Base-by-base conservation (phyloP, 73 alveolate species). In the Symbiodinium pilosum region DNA sequence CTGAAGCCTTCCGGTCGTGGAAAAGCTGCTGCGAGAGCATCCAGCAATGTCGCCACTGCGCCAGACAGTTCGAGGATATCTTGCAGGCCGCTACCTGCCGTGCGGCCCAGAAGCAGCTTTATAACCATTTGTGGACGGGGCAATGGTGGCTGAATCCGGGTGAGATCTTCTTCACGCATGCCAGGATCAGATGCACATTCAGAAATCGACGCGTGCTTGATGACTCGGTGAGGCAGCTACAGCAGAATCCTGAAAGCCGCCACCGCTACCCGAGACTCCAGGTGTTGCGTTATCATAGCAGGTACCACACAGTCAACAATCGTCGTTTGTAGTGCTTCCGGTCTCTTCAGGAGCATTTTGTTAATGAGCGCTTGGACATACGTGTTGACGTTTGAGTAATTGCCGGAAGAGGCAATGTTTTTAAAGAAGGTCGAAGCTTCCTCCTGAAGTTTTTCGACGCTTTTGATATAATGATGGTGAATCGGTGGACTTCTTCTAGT, bases 321-420 rank as follows among this genome's bases (percentile, higher is more conserved):
- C 77, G 77, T 64, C 77, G 77, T 26, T 26, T 64, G 38, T 64
- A 64, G 11, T 64, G 77, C 77, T 64, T 64, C 77, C 77, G 77
- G 38, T 64, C 77, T 36, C 36, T 64, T 18, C 77, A 64, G 77
- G 77, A 64, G 36, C 77, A 26, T 26, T 64, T 26, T 64, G 20
- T 36, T 9, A 4, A 64, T 0, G 38, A 9, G 36, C 32, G 14
- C 38, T 64, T 64, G 32, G 8, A 26, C 41, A 64, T 64, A 18
- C 36, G 38, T 0, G 77, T 64, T 14, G 77, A 64, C 38, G 77
- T 64, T 64, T 36, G 77, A 18, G 77, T 36, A 64, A 18, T 64
- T 64, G 77, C 77, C 32, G 77, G 77, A 26, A 3, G 12, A 26
- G 77, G 77, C 77, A 64, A 64, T 26, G 77, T 21, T 18, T 64